Evolutionary conservation across 306 rosid genomes (phyloP), one percentile per base, ranked within the genome.

Genomic region (Vigna angularis): DNA sequence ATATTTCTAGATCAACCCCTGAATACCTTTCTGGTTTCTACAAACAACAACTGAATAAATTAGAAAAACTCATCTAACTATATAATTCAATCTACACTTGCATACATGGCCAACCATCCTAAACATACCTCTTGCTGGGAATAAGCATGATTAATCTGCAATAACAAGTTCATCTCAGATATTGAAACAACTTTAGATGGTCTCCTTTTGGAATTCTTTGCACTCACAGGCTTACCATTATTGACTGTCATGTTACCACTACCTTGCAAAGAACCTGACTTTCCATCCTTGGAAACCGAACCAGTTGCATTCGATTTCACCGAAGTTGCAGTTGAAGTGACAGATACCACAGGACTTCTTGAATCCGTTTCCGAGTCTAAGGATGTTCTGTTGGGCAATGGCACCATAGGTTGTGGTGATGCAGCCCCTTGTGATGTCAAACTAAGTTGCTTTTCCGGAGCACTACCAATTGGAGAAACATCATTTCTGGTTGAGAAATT

Each of bases 81-180:
- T 6, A 45, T 40, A 58, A 73, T 16, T 58, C 59, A 67, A 72
- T 68, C 72, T 26, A 51, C 58, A 56, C 38, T 36, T 32, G 58
- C 32, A 69, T 28, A 74, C 17, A 22, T 26, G 59, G 15, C 58
- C 52, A 32, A 32, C 72, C 50, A 56, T 50, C 62, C 55, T 38
- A 68, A 20, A 78, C 90, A 70, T 86, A 95, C 98, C 81, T 64
- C 52, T 50, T 68, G 32, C 76, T 63, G 56, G 45, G 80, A 85
- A n/a, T 89, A 81, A 47, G 74, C 83, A 50, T 70, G 93, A 64
- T 82, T 85, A 20, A 32, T 87, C 75, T 82, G 77, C 77, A 91
- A 86, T 81, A 83, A 14, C 30, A 72, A 73, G 75, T 93, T 87
- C 99, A 95, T 93, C 78, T 89, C 93, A 3, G 96, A 86, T 61